phyloP scores from a whole-genome alignment of 108 stramenopile genomes.

The Cyclotella sp. region DNA sequence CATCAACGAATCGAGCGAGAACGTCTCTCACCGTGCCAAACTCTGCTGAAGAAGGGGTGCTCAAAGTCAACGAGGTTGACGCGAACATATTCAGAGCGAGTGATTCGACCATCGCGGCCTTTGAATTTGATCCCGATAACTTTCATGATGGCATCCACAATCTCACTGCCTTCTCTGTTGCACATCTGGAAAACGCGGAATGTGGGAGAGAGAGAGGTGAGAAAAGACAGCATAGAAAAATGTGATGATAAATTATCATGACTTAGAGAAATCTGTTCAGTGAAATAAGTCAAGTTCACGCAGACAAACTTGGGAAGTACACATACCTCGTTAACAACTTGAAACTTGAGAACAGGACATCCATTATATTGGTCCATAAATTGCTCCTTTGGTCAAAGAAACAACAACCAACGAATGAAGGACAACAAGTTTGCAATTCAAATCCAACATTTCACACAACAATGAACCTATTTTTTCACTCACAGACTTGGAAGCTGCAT shows the following conservation, averaged over 20 bases:
- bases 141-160: conserved; percentile 81
- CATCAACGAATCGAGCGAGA: too few species aligned
- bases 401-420: neutral
- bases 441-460: neutral
- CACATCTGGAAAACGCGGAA: conserved; percentile 59
- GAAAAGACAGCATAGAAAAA: neutral
- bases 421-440: neutral
- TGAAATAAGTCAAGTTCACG: neutral
- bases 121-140: conserved; percentile 60
- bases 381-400: neutral
- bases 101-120: conserved; percentile 16
- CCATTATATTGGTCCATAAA: conserved; percentile 45
- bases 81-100: conserved; percentile 41
- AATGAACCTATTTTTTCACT: neutral
- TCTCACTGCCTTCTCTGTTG: conserved; percentile 67
- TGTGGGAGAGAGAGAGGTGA: neutral
- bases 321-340: conserved; percentile 64
- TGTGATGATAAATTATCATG: neutral
- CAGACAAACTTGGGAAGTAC: too few species aligned
- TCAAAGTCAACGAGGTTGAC: conserved; percentile 24
- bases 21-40: conserved; percentile 30
- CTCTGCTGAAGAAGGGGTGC: conserved; percentile 47
- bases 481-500: neutral
- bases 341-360: conserved; percentile 82
- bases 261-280: too few species aligned